These are phyloP conservation scores for Phytophthora quininea DNA, from an alignment of 352 stramenopile genomes.

Conservation along the genomic window DNA sequence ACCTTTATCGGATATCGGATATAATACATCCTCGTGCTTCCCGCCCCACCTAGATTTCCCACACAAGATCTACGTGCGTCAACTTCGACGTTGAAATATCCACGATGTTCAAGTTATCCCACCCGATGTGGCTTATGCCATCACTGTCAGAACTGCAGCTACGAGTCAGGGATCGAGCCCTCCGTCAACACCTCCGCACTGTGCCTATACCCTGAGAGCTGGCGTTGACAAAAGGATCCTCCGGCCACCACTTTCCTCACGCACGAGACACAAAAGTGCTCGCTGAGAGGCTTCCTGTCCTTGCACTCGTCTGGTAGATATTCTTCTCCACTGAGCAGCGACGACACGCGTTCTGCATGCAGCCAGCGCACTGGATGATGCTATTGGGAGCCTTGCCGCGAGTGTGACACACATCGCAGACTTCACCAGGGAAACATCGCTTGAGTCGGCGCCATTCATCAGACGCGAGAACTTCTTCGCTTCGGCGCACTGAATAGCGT, in stretches of 20 bases:
- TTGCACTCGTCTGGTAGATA: slow-evolving; percentile 33
- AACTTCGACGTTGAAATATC: too few relatives aligned
- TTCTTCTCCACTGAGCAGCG: slow-evolving; percentile 29
- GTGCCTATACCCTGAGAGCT: slow-evolving; percentile 17
- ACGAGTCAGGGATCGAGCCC: slow-evolving; percentile 24
- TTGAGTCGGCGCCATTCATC: slow-evolving; percentile 28
- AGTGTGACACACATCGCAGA: slow-evolving; percentile 37
- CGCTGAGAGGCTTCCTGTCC: slow-evolving; percentile 26
- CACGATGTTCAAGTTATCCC: too few relatives aligned
- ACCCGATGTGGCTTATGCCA: too few relatives aligned
- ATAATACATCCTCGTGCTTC: too few relatives aligned
- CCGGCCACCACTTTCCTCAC: slow-evolving; percentile 31
- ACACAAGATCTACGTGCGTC: too few relatives aligned
- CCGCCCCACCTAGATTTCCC: too few relatives aligned
- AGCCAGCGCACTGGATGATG: slow-evolving; percentile 29
- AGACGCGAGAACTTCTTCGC: slow-evolving; percentile 34
- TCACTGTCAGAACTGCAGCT: too few relatives aligned
- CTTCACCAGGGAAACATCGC: slow-evolving; percentile 24
- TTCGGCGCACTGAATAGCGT: slow-evolving; percentile 29
- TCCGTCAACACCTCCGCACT: slow-evolving; percentile 5
- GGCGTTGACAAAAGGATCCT: slow-evolving; percentile 4
- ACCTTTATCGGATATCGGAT: too few relatives aligned
- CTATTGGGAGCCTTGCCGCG: slow-evolving; percentile 21
- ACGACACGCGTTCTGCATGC: slow-evolving; percentile 41
- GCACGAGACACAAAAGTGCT: slow-evolving; percentile 40